These are phyloP conservation scores for Rubus idaeus DNA, from an alignment of 306 rosid species.

Conservation along the genomic window DNA sequence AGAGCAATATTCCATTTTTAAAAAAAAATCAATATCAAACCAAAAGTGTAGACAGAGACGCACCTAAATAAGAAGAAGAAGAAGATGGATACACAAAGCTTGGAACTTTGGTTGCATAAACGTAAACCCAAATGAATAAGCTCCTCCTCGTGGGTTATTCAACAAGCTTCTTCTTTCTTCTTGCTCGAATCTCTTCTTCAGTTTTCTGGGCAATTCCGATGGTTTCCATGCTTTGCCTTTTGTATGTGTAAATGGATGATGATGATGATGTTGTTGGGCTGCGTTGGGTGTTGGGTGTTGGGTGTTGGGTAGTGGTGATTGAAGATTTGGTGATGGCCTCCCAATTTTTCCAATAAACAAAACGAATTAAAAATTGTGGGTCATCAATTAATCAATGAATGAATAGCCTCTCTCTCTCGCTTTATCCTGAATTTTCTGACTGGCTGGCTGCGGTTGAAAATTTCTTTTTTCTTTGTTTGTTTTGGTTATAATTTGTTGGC, in stretches of 20 bases:
- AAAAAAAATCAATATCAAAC: neutral
- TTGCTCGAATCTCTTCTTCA: conserved; percentile 18
- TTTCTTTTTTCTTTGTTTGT: neutral
- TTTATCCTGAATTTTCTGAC: conserved; percentile 58
- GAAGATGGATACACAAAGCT: neutral
- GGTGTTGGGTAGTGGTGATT: conserved; percentile 29
- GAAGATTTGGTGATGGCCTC: conserved; percentile 30
- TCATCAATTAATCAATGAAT: conserved; percentile 24
- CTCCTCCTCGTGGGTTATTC: neutral
- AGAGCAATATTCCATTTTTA: neutral
- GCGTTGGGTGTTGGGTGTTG: conserved; percentile 18
- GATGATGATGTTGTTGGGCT: neutral
- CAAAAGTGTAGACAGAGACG: conserved; percentile 1
- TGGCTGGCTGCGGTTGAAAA: conserved; percentile 24
- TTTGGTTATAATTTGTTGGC: conserved; percentile 6
- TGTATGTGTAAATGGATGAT: neutral
- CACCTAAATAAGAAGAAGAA: neutral
- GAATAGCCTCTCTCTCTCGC: conserved; percentile 11
- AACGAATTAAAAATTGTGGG: conserved; percentile 43
- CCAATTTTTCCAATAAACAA: conserved; percentile 21
- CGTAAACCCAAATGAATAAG: conserved; percentile 18
- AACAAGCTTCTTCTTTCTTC: conserved; percentile 26
- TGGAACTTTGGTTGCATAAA: conserved; percentile 17
- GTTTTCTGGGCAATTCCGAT: conserved; percentile 20
- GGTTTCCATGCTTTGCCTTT: conserved; percentile 35